Evolutionary conservation across 2,329 filamentous ascomycete species (phyloP).

Genomic region (Neonectria hederae): DNA sequence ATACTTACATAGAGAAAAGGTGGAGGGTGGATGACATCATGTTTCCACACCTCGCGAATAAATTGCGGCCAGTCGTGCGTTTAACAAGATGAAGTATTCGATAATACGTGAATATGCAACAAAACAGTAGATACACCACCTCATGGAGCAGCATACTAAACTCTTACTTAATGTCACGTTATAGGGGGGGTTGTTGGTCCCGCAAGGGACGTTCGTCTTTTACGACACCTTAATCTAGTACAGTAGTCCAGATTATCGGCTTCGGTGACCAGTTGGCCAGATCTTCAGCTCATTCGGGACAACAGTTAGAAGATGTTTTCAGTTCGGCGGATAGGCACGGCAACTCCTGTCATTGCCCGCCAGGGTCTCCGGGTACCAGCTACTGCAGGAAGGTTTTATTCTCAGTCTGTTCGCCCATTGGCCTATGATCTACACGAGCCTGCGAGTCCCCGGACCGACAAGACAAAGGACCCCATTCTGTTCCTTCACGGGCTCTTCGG

Average conservation of each 20-base stretch:
- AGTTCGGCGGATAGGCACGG: slow-evolving; percentile 23
- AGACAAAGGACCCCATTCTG: slow-evolving; percentile 72
- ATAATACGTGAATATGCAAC: slow-evolving; percentile 15
- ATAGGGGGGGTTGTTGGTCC: no score
- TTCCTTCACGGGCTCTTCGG: slow-evolving; percentile 95
- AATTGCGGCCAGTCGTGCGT: background rate
- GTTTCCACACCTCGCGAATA: background rate
- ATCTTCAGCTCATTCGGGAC: slow-evolving; percentile 19
- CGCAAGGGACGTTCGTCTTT: no score
- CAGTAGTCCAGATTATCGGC: background rate
- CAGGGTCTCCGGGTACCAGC: slow-evolving; percentile 5
- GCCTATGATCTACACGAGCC: slow-evolving; percentile 75
- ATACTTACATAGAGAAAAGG: background rate
- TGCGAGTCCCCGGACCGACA: slow-evolving; percentile 49
- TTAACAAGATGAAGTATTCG: background rate
- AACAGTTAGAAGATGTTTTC: slow-evolving; percentile 33
- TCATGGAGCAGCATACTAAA: no score
- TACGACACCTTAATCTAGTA: no score
- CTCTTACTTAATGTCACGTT: no score
- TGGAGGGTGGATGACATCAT: slow-evolving; percentile 29
- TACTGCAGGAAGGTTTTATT: slow-evolving; percentile 31
- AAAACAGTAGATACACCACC: slow-evolving; percentile 8
- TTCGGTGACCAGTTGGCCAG: slow-evolving; percentile 23
- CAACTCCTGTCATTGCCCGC: slow-evolving; percentile 1
- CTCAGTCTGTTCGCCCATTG: slow-evolving; percentile 51